These are phyloP conservation scores for Ceratobasidium sp. DNA, from an alignment of 1,284 basidiomycete species.

Conservation along the genomic window DNA sequence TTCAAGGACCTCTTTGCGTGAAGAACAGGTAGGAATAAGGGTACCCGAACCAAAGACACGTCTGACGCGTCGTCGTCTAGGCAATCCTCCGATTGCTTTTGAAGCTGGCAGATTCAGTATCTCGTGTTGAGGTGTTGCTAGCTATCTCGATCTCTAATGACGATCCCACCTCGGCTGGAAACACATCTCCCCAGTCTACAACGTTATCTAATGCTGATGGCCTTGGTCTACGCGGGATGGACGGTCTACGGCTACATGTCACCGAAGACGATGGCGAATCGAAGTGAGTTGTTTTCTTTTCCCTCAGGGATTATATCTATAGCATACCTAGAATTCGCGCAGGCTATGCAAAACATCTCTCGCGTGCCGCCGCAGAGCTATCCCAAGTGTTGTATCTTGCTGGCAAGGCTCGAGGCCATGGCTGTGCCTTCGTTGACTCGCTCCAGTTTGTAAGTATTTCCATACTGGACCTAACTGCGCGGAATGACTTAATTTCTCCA, in stretches of 20 bases:
- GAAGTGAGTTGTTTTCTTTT: constrained; percentile 51
- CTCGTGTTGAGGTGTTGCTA: constrained; percentile 84
- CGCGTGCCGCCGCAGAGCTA: constrained; percentile 89
- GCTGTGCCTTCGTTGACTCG: constrained; percentile 82
- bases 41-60: not conserved
- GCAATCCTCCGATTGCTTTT: constrained; percentile 84
- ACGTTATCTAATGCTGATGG: constrained; percentile 31
- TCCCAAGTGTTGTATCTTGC: constrained; percentile 92
- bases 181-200: constrained; percentile 16
- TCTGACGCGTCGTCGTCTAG: constrained; percentile 60
- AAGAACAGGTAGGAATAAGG: constrained; percentile 76
- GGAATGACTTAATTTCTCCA: not conserved
- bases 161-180: not conserved
- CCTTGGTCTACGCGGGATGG: constrained; percentile 48
- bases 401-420: constrained; percentile 80
- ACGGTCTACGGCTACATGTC: constrained; percentile 44
- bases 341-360: constrained; percentile 84
- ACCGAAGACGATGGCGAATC: constrained; percentile 53
- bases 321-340: constrained; percentile 64
- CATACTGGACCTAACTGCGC: constrained; percentile 29
- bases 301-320: constrained; percentile 16
- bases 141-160: constrained; percentile 71
- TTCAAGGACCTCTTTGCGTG: constrained; percentile 78
- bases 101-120: constrained; percentile 88
- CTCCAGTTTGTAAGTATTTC: constrained; percentile 83